These are phyloP conservation scores for Clarireedia monteithiana DNA, from an alignment of 2,329 filamentous ascomycete genomes.

Conservation along the genomic window DNA sequence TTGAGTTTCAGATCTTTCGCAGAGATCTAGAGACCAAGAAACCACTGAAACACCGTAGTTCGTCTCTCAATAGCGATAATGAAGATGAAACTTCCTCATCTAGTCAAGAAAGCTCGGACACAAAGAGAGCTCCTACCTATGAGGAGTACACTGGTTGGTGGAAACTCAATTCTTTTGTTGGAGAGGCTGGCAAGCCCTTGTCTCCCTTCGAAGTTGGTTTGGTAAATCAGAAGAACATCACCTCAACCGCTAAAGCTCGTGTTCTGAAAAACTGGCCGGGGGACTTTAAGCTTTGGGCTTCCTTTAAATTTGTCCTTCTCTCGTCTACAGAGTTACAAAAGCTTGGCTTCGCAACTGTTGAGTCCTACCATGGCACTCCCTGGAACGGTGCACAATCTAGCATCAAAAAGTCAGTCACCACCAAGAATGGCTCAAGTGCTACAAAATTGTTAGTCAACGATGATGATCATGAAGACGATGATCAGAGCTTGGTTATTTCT, in stretches of 20 bases:
- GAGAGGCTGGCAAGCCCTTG: neutral
- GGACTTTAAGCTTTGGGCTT: conserved; percentile 15
- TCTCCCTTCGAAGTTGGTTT: conserved; percentile 19
- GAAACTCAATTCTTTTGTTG: conserved; percentile 11
- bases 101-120: neutral
- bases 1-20: conserved; percentile 11
- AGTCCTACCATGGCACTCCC: neutral
- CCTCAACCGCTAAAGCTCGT: conserved; percentile 9
- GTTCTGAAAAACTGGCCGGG: conserved; percentile 10
- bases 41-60: neutral
- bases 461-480: neutral
- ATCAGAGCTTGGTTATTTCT: neutral
- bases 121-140: conserved; percentile 13
- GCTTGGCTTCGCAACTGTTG: conserved; percentile 8
- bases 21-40: neutral
- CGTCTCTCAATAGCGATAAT: neutral
- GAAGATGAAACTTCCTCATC: neutral
- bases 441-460: neutral
- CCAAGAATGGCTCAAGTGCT: neutral
- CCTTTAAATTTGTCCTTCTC: conserved; percentile 14
- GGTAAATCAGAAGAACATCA: conserved; percentile 2
- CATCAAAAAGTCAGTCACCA: neutral
- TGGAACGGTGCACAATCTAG: neutral
- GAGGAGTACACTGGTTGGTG: conserved; percentile 16
- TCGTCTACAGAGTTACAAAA: conserved; percentile 11